Conservation (phyloP, 1,139 yeast genomes). For the Yamadazyma trypodendri region DNA sequence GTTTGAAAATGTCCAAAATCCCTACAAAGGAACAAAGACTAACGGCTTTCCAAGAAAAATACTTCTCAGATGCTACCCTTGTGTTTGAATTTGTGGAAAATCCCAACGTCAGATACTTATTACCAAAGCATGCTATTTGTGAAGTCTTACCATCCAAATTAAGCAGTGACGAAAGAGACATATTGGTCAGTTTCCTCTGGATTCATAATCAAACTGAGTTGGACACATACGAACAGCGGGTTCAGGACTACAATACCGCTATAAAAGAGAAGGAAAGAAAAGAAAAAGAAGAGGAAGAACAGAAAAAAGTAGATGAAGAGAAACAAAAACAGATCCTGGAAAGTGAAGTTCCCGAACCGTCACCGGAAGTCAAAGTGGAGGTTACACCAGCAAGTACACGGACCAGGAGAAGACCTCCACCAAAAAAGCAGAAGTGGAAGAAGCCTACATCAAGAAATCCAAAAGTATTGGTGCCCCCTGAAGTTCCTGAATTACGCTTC, state of each 20-base stretch:
- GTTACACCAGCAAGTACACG: slow-evolving; percentile 4
- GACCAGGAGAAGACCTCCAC: slow-evolving; percentile 21
- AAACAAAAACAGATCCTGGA: slow-evolving; percentile 14
- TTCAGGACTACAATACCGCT: slow-evolving; percentile 29
- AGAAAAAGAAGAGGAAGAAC: slow-evolving; percentile 25
- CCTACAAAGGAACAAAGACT: slow-evolving; percentile 47
- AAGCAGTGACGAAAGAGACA: slow-evolving; percentile 34
- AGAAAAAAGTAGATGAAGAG: slow-evolving; percentile 25
- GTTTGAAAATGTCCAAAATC: slow-evolving; percentile 17
- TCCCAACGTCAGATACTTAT: slow-evolving; percentile 65
- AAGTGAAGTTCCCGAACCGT: slow-evolving; percentile 11
- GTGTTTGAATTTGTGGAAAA: slow-evolving; percentile 85
- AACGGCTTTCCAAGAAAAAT: slow-evolving; percentile 75
- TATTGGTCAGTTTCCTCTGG: slow-evolving; percentile 64
- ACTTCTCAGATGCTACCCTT: slow-evolving; percentile 65
- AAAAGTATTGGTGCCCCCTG: slow-evolving; percentile 27
- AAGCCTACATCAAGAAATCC: slow-evolving; percentile 22
- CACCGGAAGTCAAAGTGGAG: slow-evolving; percentile 2
- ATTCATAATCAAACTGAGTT: slow-evolving; percentile 54
- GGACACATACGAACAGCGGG: slow-evolving; percentile 44
- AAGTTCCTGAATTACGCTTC: slow-evolving; percentile 45
- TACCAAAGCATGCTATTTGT: slow-evolving; percentile 75
- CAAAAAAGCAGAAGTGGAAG: slow-evolving; percentile 18
- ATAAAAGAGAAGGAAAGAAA: slow-evolving; percentile 22
- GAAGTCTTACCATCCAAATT: slow-evolving; percentile 51